A percentile compares a stretch with the other conserved stretches of the same genome.
Evolutionary conservation across 2,329 filamentous ascomycete genomes (phyloP).

Genomic region (Talaromyces sp.): DNA sequence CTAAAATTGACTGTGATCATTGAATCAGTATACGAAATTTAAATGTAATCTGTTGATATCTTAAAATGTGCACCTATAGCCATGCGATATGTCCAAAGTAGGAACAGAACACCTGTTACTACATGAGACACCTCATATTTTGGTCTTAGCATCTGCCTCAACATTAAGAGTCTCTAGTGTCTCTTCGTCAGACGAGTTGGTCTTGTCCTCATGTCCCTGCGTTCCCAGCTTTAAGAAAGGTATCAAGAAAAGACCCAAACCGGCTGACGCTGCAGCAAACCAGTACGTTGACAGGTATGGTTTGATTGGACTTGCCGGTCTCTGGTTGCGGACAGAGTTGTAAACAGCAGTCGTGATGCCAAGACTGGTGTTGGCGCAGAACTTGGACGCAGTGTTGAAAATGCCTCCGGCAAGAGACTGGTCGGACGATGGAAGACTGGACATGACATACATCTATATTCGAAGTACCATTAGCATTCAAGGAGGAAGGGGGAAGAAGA

Average conservation of each 20-base stretch:
- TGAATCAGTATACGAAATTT: not conserved
- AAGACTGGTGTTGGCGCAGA: constrained; percentile 58
- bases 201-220: constrained; percentile 21
- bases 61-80: not conserved
- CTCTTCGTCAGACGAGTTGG: constrained; percentile 2
- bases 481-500: not conserved
- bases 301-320: constrained; percentile 21
- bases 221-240: constrained; percentile 31
- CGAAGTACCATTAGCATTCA: not conserved
- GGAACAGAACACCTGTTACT: not conserved
- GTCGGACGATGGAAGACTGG: constrained; percentile 57
- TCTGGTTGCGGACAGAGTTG: constrained; percentile 24
- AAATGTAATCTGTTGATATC: not conserved
- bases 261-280: constrained; percentile 28
- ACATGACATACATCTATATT: constrained; percentile 64
- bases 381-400: constrained; percentile 63
- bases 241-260: constrained; percentile 26
- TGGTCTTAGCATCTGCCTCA: not conserved
- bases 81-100: not conserved
- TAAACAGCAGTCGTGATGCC: constrained; percentile 58
- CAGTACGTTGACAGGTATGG: constrained; percentile 30
- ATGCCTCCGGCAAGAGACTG: constrained; percentile 66
- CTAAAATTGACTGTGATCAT: not conserved
- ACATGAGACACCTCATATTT: not conserved
- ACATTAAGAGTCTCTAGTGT: not conserved